Percentiles rank a stretch among this genome's conserved stretches.
Conservation (phyloP, 2,329 filamentous ascomycete genomes). For the Fusarium gaditjirri region DNA sequence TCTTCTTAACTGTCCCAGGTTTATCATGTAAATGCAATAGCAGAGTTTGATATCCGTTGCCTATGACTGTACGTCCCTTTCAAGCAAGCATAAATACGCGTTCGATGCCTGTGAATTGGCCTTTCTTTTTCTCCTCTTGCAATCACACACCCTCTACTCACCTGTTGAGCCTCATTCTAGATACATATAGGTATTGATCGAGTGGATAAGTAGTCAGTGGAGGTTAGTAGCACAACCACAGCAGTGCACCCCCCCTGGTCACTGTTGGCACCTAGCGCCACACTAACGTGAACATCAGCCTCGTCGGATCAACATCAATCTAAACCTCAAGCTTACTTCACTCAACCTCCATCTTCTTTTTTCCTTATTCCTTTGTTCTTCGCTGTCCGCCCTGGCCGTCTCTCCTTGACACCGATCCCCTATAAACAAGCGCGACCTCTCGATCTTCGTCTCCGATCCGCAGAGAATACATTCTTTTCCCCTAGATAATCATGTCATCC, state of each 20-base stretch:
- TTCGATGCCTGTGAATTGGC: neutral
- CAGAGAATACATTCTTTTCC: conserved; percentile 11
- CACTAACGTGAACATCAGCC: conserved; percentile 36
- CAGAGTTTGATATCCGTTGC: neutral
- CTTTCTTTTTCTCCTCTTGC: neutral
- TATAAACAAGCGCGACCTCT: conserved; percentile 1
- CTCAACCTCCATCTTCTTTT: conserved; percentile 1
- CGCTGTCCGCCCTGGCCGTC: conserved; percentile 8
- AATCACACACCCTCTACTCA: neutral
- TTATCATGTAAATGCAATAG: neutral
- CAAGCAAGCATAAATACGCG: neutral
- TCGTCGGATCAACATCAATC: conserved; percentile 42
- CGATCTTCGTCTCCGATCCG: neutral
- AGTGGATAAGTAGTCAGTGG: neutral
- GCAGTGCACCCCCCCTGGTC: neutral
- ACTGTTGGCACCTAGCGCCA: conserved; percentile 23
- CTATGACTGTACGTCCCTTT: neutral
- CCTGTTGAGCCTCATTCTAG: neutral
- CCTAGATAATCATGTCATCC: conserved; percentile 62
- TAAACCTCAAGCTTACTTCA: conserved; percentile 28
- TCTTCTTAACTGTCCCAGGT: neutral
- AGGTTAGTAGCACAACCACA: neutral
- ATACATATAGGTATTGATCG: neutral
- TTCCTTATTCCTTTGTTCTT: conserved; percentile 24
- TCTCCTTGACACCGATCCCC: conserved; percentile 15